Conservation (phyloP, 148 eudicot genomes). For the Camellia lanceoleosa region DNA sequence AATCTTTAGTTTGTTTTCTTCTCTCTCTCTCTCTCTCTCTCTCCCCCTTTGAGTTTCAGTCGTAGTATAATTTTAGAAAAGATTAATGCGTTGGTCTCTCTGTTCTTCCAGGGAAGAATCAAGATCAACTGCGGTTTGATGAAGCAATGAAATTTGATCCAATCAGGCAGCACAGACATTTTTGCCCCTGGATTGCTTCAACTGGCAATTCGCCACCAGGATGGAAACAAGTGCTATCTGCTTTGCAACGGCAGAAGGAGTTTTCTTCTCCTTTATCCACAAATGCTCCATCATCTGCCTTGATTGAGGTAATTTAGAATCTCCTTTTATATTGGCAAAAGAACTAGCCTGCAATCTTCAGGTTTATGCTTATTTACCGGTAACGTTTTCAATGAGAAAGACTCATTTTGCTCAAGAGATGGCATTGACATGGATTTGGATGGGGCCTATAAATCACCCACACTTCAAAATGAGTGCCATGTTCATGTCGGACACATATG, state of each 20-base stretch:
- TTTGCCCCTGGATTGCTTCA: slow-evolving; percentile 87
- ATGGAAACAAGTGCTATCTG: slow-evolving; percentile 79
- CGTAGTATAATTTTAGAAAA: neutral
- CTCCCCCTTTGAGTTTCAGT: neutral
- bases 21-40: neutral
- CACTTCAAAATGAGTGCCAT: too few relatives aligned
- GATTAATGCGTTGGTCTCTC: slow-evolving; percentile 8
- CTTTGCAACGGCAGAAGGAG: slow-evolving; percentile 69
- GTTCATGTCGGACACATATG: too few relatives aligned
- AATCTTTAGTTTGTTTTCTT: neutral
- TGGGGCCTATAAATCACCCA: neutral
- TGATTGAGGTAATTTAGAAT: slow-evolving; percentile 63
- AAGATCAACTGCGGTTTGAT: slow-evolving; percentile 21
- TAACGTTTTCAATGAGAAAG: neutral
- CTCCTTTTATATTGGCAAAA: neutral
- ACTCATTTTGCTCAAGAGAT: neutral
- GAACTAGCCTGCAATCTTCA: neutral
- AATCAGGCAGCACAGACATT: slow-evolving; percentile 76
- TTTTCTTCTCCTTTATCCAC: slow-evolving; percentile 41
- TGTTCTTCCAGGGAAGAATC: slow-evolving; percentile 35
- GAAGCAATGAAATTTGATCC: slow-evolving; percentile 67
- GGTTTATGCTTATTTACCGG: neutral
- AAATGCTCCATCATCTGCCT: slow-evolving; percentile 39
- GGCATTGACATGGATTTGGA: neutral
- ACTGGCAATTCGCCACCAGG: slow-evolving; percentile 52